Evolutionary conservation across 305 asterid genomes (phyloP).

Genomic region (Caryopteris hybrid): DNA sequence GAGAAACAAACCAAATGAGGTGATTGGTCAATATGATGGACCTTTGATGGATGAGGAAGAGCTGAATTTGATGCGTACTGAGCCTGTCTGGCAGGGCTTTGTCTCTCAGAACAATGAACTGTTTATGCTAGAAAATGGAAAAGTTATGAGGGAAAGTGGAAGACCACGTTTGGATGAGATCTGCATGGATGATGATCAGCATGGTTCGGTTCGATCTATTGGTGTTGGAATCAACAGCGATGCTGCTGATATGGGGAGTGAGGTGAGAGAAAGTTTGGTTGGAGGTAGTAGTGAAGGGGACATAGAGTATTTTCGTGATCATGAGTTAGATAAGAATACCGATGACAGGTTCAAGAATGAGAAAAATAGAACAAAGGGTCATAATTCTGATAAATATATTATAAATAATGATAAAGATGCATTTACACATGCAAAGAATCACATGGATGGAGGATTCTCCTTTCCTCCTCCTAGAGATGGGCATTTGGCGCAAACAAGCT

Average conservation of each 20-base stretch:
- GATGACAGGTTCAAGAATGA: conserved; percentile 35
- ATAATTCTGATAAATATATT: conserved; percentile 41
- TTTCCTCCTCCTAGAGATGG: conserved; percentile 89
- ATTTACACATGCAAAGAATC: conserved; percentile 34
- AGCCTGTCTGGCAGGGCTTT: conserved; percentile 91
- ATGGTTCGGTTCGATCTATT: conserved; percentile 90
- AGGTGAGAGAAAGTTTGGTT: conserved; percentile 82
- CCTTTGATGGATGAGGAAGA: conserved; percentile 81
- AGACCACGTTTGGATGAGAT: conserved; percentile 58
- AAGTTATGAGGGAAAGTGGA: conserved; percentile 46
- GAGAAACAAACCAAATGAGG: conserved; percentile 38
- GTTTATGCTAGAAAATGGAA: conserved; percentile 51
- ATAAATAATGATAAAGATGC: conserved; percentile 37
- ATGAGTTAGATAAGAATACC: conserved; percentile 38
- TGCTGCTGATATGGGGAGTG: conserved; percentile 93
- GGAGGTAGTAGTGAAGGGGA: conserved; percentile 95
- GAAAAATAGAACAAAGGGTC: conserved; percentile 39
- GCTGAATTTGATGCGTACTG: conserved; percentile 65
- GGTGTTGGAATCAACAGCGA: conserved; percentile 96
- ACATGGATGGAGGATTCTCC: conserved; percentile 66
- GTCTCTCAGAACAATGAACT: conserved; percentile 67
- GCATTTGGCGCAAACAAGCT: conserved; percentile 45
- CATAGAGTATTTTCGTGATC: conserved; percentile 57
- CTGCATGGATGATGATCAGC: conserved; percentile 81
- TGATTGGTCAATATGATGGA: conserved; percentile 66